Percentiles rank a stretch among this genome's conserved stretches.
phyloP scores from a whole-genome alignment of 306 rosid species.

The Dryas octopetala region DNA sequence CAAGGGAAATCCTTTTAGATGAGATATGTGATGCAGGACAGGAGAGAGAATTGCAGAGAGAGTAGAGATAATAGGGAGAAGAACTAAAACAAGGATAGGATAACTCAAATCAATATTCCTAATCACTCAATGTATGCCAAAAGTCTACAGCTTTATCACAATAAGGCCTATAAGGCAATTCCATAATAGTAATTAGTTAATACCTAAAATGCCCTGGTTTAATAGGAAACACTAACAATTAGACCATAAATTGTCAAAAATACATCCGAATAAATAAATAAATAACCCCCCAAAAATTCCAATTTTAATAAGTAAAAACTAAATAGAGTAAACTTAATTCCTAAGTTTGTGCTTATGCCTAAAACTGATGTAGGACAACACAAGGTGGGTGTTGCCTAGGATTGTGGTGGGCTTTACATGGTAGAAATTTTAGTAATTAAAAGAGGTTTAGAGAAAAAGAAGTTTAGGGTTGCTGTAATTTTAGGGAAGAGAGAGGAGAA shows the following conservation, averaged over 20 bases:
- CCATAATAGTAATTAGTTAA: too few species aligned
- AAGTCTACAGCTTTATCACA: too few species aligned
- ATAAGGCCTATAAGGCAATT: too few species aligned
- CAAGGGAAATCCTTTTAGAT: neutral
- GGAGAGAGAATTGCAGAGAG: neutral
- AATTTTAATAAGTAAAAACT: neutral
- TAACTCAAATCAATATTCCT: neutral
- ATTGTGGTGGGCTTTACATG: neutral
- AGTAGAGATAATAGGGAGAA: neutral
- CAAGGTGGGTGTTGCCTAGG: neutral
- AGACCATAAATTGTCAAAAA: neutral
- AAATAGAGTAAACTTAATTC: neutral
- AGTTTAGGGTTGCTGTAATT: neutral
- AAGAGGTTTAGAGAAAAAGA: neutral
- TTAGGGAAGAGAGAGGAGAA: neutral
- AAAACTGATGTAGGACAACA: neutral
- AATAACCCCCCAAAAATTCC: neutral
- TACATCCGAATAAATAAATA: neutral
- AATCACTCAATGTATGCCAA: neutral
- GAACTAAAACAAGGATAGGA: conserved; percentile 1
- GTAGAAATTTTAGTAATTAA: neutral
- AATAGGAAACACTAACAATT: neutral
- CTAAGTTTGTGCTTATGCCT: neutral
- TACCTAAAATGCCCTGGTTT: neutral
- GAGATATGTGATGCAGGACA: neutral